These are phyloP conservation scores for Metroxylon sagu DNA, from an alignment of 176 grass and related monocot species.

Conservation along the genomic window DNA sequence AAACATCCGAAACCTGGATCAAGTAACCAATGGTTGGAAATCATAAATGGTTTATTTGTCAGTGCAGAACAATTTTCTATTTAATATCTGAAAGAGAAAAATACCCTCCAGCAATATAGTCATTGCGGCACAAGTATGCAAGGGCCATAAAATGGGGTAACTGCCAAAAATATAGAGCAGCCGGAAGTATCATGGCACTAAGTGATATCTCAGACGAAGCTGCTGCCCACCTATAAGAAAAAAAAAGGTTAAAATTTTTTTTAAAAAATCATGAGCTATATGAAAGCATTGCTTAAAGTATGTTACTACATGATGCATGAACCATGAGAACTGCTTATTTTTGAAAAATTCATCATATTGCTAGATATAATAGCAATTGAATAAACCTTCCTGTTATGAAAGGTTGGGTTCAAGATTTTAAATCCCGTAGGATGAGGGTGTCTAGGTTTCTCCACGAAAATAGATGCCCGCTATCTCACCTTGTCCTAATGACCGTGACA, in stretches of 20 bases:
- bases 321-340: no score
- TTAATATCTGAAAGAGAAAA: conserved; percentile 19
- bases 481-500: no score
- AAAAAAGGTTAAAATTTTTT: not conserved
- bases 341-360: no score
- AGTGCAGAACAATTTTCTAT: conserved; percentile 2
- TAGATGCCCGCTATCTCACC: no score
- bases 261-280: no score
- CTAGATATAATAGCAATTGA: no score
- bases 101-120: conserved; percentile 97
- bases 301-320: no score
- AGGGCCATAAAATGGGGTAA: conserved; percentile 98
- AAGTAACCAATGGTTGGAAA: conserved; percentile 12
- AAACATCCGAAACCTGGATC: conserved; percentile 27
- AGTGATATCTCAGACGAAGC: conserved; percentile 70
- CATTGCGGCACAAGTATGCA: conserved; percentile 75
- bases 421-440: no score
- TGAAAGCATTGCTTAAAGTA: no score
- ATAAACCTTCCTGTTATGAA: no score
- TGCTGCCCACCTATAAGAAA: conserved; percentile 58
- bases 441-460: no score
- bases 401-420: no score
- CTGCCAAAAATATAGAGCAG: conserved; percentile 90
- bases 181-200: conserved; percentile 85
- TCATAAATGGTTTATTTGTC: conserved; percentile 9